Percentiles rank a stretch among this genome's conserved stretches.
These are phyloP conservation scores for Pseudocercospora vitis DNA, from an alignment of 2,329 filamentous ascomycete species.

Conservation along the genomic window DNA sequence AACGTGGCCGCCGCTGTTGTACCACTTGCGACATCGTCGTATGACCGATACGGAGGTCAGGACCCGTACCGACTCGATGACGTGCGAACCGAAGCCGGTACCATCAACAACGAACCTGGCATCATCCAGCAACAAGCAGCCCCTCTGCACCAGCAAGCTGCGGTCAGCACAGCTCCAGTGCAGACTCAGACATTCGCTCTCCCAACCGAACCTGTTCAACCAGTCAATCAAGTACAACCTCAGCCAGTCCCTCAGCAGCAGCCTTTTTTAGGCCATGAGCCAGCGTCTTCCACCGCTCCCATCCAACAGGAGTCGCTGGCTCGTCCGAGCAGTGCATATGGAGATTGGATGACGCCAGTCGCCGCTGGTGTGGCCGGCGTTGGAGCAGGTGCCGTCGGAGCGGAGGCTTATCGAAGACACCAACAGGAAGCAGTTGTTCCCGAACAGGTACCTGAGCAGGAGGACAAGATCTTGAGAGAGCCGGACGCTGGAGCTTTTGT, in stretches of 20 bases:
- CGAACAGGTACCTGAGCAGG: background rate
- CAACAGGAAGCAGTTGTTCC: conserved; percentile 22
- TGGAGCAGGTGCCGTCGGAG: conserved; percentile 41
- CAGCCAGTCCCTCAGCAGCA: conserved; percentile 19
- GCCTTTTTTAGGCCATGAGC: conserved; percentile 33
- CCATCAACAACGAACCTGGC: conserved; percentile 16
- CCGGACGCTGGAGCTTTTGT: conserved; percentile 3
- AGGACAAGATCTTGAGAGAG: conserved; percentile 6
- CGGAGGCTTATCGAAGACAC: conserved; percentile 28
- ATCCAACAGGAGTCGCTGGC: conserved; percentile 18
- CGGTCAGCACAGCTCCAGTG: conserved; percentile 24
- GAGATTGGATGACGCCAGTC: conserved; percentile 57
- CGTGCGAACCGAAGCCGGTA: conserved; percentile 25
- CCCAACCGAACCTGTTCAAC: conserved; percentile 25
- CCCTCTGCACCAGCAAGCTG: conserved; percentile 19
- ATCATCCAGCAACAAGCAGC: conserved; percentile 33
- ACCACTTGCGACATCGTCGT: conserved; percentile 37
- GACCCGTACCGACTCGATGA: conserved; percentile 36
- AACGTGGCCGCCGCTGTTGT: conserved; percentile 56
- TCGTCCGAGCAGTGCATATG: conserved; percentile 42
- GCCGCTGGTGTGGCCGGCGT: conserved; percentile 44
- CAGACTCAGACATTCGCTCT: conserved; percentile 30
- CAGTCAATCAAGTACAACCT: conserved; percentile 15
- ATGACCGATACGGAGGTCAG: conserved; percentile 28
- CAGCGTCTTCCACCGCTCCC: conserved; percentile 16